Percentiles rank a stretch among this genome's conserved stretches.
phyloP scores from a whole-genome alignment of 2,329 filamentous ascomycete genomes.

The Cladosporium sphaerospermum region DNA sequence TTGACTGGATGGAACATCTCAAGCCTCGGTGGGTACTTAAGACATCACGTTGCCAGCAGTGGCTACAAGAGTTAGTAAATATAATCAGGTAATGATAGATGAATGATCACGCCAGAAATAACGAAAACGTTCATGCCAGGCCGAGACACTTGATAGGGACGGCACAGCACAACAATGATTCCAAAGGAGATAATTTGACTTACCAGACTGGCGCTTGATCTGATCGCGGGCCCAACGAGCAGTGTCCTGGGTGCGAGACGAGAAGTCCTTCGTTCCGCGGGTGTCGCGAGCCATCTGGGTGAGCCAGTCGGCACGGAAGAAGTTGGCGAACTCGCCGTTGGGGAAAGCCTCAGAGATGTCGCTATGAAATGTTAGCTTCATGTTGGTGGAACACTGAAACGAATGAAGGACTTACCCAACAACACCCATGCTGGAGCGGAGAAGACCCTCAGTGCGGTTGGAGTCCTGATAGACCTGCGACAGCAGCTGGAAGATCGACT shows the following conservation, averaged over 20 bases:
- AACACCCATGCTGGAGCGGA: slow-evolving; percentile 94
- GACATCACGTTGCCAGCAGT: slow-evolving; percentile 7
- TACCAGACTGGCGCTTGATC: slow-evolving; percentile 73
- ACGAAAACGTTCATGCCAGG: not conserved
- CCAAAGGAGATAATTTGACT: slow-evolving; percentile 10
- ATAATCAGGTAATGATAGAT: slow-evolving; percentile 2
- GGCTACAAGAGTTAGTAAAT: slow-evolving; percentile 7
- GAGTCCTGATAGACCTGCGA: slow-evolving; percentile 72
- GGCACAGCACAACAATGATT: not conserved
- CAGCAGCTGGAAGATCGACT: slow-evolving; percentile 81
- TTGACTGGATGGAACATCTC: not conserved
- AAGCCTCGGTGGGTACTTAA: not conserved
- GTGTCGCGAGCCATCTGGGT: slow-evolving; percentile 87
- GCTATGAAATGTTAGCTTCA: slow-evolving; percentile 47
- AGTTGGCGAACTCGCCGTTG: slow-evolving; percentile 74
- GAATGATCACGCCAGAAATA: not conserved
- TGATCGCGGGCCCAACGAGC: slow-evolving; percentile 96
- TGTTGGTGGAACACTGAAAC: not conserved
- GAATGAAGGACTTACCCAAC: slow-evolving; percentile 66
- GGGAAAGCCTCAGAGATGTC: slow-evolving; percentile 93
- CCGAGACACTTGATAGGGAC: not conserved
- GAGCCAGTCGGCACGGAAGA: slow-evolving; percentile 88
- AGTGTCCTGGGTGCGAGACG: slow-evolving; percentile 79
- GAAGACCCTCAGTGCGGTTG: slow-evolving; percentile 84
- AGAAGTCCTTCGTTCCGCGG: slow-evolving; percentile 80